A percentile compares a stretch with the other conserved stretches of the same genome.
Evolutionary conservation across 768 basidiomycete genomes (phyloP).

Genomic region (Lactarius akahatsu): DNA sequence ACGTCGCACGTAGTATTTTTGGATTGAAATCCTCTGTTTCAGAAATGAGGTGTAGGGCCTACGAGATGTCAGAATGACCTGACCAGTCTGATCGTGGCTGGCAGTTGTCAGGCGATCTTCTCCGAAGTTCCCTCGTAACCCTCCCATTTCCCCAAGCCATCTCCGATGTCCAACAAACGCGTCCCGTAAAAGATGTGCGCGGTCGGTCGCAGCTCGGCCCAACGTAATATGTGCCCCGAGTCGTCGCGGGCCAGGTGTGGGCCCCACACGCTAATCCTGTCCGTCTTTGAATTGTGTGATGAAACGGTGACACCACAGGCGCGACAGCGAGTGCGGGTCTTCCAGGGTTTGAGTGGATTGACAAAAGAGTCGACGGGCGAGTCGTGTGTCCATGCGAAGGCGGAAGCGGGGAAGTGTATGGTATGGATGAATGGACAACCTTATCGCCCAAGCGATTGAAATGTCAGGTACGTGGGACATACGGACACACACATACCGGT

Average conservation of each 20-base stretch:
- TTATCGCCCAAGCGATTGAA: conserved; percentile 30
- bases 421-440: conserved; percentile 64
- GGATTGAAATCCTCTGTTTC: not conserved
- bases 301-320: conserved; percentile 55
- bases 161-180: conserved; percentile 54
- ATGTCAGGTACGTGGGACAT: conserved; percentile 3
- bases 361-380: conserved; percentile 50
- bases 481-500: conserved; percentile 41
- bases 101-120: too few species aligned
- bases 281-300: conserved; percentile 49
- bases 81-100: not conserved
- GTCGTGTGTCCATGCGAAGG: conserved; percentile 56
- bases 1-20: conserved; percentile 2
- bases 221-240: conserved; percentile 49
- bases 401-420: conserved; percentile 50
- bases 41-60: too few species aligned
- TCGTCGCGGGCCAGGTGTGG: conserved; percentile 53
- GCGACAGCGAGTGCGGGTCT: conserved; percentile 63
- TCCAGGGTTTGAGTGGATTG: conserved; percentile 52
- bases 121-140: conserved; percentile 49
- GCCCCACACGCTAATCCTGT: conserved; percentile 59
- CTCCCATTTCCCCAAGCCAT: conserved; percentile 60
- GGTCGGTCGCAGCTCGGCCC: conserved; percentile 59
- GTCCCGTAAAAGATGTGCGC: conserved; percentile 69
- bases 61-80: not conserved